Evolutionary conservation across 2,329 filamentous ascomycete genomes (phyloP).

Genomic region (Exophiala aquamarina): DNA sequence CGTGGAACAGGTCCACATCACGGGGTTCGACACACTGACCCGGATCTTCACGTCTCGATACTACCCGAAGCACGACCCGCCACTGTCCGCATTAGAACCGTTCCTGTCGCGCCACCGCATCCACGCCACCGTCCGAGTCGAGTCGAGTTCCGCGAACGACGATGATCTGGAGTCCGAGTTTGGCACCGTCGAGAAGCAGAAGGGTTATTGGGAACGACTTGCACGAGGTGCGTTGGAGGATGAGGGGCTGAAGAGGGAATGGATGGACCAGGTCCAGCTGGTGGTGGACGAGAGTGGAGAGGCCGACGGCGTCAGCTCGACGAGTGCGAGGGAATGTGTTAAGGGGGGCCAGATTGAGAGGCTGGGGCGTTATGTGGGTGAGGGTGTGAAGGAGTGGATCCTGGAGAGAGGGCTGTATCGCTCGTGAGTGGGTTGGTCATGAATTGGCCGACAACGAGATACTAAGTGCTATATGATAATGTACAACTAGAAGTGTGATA

Average conservation of each 20-base stretch:
- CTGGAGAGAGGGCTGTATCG: conserved; percentile 16
- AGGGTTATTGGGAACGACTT: conserved; percentile 38
- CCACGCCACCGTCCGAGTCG: conserved; percentile 41
- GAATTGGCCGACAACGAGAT: no score
- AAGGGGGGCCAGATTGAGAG: conserved; percentile 31
- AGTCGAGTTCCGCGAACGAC: conserved; percentile 33
- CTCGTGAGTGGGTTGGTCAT: no score
- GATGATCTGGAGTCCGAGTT: conserved; percentile 19
- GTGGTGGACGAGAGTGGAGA: conserved; percentile 37
- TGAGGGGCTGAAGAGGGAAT: conserved; percentile 43
- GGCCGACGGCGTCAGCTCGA: conserved; percentile 42
- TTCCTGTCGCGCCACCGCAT: conserved; percentile 46
- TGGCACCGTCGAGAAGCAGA: conserved; percentile 36
- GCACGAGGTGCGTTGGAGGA: conserved; percentile 29
- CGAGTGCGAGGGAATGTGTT: conserved; percentile 40
- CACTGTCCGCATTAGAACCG: conserved; percentile 39
- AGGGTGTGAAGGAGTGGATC: conserved; percentile 22
- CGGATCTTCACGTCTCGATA: conserved; percentile 51
- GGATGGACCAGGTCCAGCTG: conserved; percentile 43
- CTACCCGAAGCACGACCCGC: conserved; percentile 44
- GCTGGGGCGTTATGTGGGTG: conserved; percentile 36
- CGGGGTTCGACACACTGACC: conserved; percentile 49
- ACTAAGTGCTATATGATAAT: no score
- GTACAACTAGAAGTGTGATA: no score
- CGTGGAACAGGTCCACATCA: conserved; percentile 47